Base-by-base conservation (phyloP, 257 asterid genomes). In the Solanum medicagineum region DNA sequence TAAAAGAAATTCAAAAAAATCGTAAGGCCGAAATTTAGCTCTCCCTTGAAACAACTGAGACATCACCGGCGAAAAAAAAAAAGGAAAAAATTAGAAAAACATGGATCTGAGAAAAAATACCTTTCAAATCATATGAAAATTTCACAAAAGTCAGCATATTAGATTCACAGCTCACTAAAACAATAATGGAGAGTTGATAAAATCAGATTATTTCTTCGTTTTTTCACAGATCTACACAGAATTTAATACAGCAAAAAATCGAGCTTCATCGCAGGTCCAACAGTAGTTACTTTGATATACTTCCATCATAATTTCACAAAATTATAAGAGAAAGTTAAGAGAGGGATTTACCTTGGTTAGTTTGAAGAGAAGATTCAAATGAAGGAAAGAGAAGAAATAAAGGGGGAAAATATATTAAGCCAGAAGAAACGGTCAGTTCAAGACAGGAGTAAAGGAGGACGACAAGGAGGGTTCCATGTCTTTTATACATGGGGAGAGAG, bases 391-490 rank as follows among this genome's bases (percentile, higher is more conserved):
- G 53, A 36, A 80, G 47, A 45, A 85, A 32, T 77, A 26, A 26
- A 82, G 22, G 81, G 65, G 65, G 84, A 26, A 69, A 84, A 79
- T 79, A 51, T 16, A 36, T 36, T 36, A 1, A 57, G 65, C 26
- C 49, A 47, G 73, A 71, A 56, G 83, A 80, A 90, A 89, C 69
- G 91, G 95, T 84, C 90, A 80, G 93, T 68, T 84, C 74, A 77
- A 73, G 90, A 87, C 89, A 84, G 80, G 94, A 89, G 88, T 83
- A 89, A 89, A 85, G 96, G 91, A 90, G 91, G 89, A 60, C 83
- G 83, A 32, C 8, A 4, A 15, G 82, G 77, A 57, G 80, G 81
- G 83, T 53, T 40, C 77, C 15, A 57, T 81, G 83, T 45, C 69
- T 63, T 87, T 84, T 83, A 82, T 82, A 45, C 45, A 44, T 22